Evolutionary conservation across 352 stramenopile genomes (phyloP).

Genomic region (Saprolegnia parasitica): DNA sequence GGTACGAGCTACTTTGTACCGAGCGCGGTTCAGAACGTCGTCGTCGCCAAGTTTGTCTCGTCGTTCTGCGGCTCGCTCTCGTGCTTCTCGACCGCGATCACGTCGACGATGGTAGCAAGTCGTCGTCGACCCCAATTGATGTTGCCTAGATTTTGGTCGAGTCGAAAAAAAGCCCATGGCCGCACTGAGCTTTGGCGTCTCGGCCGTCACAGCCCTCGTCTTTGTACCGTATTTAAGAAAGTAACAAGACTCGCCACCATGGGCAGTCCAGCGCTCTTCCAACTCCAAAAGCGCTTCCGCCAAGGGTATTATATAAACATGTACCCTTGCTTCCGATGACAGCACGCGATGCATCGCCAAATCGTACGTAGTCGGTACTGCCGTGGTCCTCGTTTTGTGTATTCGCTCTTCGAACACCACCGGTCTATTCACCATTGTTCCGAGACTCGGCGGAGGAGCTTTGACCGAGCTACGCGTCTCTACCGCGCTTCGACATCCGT

Average conservation of each 20-base stretch:
- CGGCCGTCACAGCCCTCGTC: slow-evolving; percentile 47
- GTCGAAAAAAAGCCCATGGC: slow-evolving; percentile 39
- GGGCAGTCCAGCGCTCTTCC: too few species aligned
- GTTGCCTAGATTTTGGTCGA: slow-evolving; percentile 45
- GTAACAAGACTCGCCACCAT: background rate
- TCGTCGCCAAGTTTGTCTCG: slow-evolving; percentile 70
- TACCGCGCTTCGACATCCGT: background rate
- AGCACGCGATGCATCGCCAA: too few species aligned
- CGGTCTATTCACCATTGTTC: too few species aligned
- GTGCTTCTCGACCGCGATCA: slow-evolving; percentile 54
- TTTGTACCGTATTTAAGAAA: slow-evolving; percentile 47
- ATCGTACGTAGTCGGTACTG: too few species aligned
- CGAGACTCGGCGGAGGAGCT: too few species aligned
- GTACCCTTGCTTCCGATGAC: too few species aligned
- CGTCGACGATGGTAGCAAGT: slow-evolving; percentile 42
- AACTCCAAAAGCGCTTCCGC: too few species aligned
- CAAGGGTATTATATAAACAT: too few species aligned
- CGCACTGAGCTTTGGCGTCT: slow-evolving; percentile 46
- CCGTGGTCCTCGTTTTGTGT: too few species aligned
- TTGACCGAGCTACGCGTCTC: too few species aligned
- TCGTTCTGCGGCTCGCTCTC: slow-evolving; percentile 72
- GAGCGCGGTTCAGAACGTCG: slow-evolving; percentile 44
- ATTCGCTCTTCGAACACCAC: too few species aligned
- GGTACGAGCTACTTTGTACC: slow-evolving; percentile 45
- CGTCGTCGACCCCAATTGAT: too few species aligned